phyloP scores from a whole-genome alignment of 2,329 filamentous ascomycete genomes.

The Microascus cirrosus region DNA sequence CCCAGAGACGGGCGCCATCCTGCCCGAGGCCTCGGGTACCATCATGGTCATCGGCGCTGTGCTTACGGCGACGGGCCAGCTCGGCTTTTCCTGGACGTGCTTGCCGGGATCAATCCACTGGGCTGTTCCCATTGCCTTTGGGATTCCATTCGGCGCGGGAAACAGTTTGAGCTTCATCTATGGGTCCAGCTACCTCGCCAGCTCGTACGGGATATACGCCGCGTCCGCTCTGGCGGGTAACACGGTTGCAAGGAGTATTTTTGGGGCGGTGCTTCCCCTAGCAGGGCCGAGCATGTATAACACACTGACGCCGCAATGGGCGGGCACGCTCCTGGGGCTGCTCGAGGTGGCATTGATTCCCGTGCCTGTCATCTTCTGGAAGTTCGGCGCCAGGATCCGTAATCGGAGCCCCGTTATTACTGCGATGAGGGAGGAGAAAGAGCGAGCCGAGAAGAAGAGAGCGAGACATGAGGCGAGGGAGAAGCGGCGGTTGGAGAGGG shows the following conservation, averaged over 20 bases:
- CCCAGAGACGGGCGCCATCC: slow-evolving; percentile 59
- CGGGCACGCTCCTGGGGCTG: slow-evolving; percentile 62
- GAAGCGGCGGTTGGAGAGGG: neutral
- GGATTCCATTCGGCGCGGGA: slow-evolving; percentile 67
- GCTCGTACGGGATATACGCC: slow-evolving; percentile 71
- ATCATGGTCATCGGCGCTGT: slow-evolving; percentile 71
- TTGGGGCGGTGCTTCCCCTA: slow-evolving; percentile 71
- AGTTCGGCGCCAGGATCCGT: slow-evolving; percentile 42
- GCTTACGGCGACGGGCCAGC: slow-evolving; percentile 64
- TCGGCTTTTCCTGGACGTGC: slow-evolving; percentile 84
- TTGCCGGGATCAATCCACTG: slow-evolving; percentile 68
- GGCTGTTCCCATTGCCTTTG: slow-evolving; percentile 68
- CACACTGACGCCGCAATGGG: slow-evolving; percentile 63
- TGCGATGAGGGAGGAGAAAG: slow-evolving; percentile 32
- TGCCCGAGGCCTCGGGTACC: slow-evolving; percentile 71
- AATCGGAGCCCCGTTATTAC: slow-evolving; percentile 35
- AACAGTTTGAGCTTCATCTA: slow-evolving; percentile 78
- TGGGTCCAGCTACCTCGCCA: slow-evolving; percentile 66
- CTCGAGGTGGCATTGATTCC: slow-evolving; percentile 66
- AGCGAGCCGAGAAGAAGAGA: slow-evolving; percentile 12
- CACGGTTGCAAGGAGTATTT: slow-evolving; percentile 57
- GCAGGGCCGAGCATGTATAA: slow-evolving; percentile 64
- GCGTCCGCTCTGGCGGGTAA: slow-evolving; percentile 75
- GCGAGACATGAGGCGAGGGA: slow-evolving; percentile 4
- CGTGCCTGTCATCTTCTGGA: slow-evolving; percentile 71